Evolutionary conservation across 228 moss, liverwort and hornwort genomes (phyloP).

Genomic region (Sphagnum magellanicum): DNA sequence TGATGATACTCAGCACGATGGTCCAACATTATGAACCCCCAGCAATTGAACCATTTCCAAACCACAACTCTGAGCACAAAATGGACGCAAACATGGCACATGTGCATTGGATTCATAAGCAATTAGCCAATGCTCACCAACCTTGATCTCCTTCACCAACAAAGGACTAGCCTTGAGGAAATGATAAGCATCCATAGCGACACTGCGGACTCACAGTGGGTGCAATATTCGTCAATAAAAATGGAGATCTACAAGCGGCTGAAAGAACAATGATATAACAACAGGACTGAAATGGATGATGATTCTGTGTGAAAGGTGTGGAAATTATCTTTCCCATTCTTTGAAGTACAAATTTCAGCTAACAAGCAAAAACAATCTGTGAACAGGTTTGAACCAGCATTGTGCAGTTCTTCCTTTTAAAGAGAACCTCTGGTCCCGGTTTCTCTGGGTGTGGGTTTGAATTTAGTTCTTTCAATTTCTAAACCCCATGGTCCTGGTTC

Average conservation of each 20-base stretch:
- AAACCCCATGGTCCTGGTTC: too few species aligned
- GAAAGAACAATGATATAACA: conserved; percentile 1
- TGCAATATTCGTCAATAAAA: background rate
- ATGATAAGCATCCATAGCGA: conserved; percentile 44
- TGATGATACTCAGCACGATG: too few species aligned
- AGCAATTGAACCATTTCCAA: too few species aligned
- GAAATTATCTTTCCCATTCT: conserved; percentile 1
- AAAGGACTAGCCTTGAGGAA: conserved; percentile 22
- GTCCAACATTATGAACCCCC: too few species aligned
- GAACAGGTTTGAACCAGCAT: background rate
- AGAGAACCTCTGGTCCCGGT: too few species aligned
- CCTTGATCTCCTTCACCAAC: conserved; percentile 40
- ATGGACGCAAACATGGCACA: too few species aligned
- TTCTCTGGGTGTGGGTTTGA: too few species aligned
- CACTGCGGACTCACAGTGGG: conserved; percentile 8
- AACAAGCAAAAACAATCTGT: conserved; percentile 9
- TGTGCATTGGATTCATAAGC: too few species aligned
- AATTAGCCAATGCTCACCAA: background rate
- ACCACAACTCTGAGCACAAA: too few species aligned
- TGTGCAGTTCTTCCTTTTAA: too few species aligned
- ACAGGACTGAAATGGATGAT: background rate
- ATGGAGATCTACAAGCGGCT: conserved; percentile 16
- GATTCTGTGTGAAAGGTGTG: background rate
- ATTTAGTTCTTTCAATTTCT: too few species aligned
- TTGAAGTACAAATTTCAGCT: conserved; percentile 7